Evolutionary conservation across 768 basidiomycete species (phyloP).

Genomic region (Suillus sp.): DNA sequence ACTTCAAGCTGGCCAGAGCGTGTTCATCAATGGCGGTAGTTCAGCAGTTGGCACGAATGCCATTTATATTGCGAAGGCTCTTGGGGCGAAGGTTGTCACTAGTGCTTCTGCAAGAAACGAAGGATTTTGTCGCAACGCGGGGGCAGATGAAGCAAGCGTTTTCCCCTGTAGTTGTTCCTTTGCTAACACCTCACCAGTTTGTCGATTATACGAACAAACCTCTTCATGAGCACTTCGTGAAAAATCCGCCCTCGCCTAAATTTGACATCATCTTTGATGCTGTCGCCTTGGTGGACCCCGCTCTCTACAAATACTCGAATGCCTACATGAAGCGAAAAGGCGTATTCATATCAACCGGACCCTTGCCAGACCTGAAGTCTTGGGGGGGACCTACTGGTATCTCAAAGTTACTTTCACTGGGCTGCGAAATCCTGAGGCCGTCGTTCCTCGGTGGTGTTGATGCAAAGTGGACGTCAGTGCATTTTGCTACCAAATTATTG

Average conservation of each 20-base stretch:
- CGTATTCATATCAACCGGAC: conserved; percentile 54
- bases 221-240: conserved; percentile 46
- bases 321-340: conserved; percentile 56
- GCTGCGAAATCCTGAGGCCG: conserved; percentile 43
- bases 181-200: conserved; percentile 37
- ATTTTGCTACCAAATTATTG: not conserved
- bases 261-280: conserved; percentile 66
- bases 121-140: conserved; percentile 54
- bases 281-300: conserved; percentile 48
- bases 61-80: conserved; percentile 71
- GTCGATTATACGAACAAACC: conserved; percentile 62
- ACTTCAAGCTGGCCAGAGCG: conserved; percentile 56
- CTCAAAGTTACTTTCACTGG: conserved; percentile 13
- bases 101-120: conserved; percentile 64
- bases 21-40: conserved; percentile 74
- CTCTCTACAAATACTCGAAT: conserved; percentile 51
- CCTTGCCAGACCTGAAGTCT: conserved; percentile 36
- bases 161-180: not conserved
- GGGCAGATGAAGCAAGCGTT: conserved; percentile 62
- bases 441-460: conserved; percentile 54
- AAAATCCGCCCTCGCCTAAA: conserved; percentile 48
- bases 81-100: conserved; percentile 57
- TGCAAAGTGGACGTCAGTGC: conserved; percentile 48
- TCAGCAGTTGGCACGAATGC: conserved; percentile 69
- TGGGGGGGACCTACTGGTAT: conserved; percentile 35